Evolutionary conservation across 352 stramenopile species (phyloP).

Genomic region (Bremia lactucae): DNA sequence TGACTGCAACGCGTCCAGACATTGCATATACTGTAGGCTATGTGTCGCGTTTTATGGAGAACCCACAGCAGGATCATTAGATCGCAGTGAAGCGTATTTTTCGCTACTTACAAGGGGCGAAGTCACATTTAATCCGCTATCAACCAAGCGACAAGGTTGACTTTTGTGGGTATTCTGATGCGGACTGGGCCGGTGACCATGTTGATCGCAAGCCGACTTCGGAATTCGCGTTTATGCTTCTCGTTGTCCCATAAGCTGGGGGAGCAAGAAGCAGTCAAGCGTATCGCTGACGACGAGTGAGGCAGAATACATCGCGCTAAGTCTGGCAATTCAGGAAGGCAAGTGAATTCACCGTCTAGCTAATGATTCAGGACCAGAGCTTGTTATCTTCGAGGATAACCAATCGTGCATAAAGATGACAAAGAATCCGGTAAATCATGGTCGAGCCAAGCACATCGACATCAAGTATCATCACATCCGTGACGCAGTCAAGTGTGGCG

Average conservation of each 20-base stretch:
- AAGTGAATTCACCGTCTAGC: not conserved
- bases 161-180: too few species aligned
- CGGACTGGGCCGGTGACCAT: not conserved
- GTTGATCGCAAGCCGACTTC: not conserved
- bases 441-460: not conserved
- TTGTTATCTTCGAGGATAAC: not conserved
- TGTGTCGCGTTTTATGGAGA: too few species aligned
- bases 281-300: not conserved
- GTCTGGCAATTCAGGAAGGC: not conserved
- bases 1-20: too few species aligned
- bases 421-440: too few species aligned
- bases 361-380: not conserved
- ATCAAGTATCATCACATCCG: not conserved
- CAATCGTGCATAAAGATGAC: not conserved
- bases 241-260: not conserved
- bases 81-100: too few species aligned
- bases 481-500: not conserved
- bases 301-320: not conserved
- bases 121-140: too few species aligned
- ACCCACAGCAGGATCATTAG: too few species aligned
- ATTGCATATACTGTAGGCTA: too few species aligned
- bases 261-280: not conserved
- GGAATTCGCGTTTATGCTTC: not conserved
- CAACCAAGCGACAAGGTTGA: too few species aligned
- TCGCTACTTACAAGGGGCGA: too few species aligned